Percentiles rank a stretch among this genome's conserved stretches.
These are phyloP conservation scores for Agaricus blazei DNA, from an alignment of 768 basidiomycete species.

Conservation along the genomic window DNA sequence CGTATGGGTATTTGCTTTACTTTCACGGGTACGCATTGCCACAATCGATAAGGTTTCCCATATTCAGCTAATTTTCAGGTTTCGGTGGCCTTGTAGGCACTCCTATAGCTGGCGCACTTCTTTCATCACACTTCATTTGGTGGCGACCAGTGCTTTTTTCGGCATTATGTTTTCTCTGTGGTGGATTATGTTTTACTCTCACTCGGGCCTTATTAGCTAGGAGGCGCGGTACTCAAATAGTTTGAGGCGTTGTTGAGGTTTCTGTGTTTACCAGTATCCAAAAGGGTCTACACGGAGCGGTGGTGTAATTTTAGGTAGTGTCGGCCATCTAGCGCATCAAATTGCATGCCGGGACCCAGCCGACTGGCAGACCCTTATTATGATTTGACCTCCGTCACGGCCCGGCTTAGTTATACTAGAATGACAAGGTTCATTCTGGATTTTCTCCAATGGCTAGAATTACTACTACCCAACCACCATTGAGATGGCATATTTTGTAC, in stretches of 20 bases:
- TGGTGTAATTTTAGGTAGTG: too few relatives aligned
- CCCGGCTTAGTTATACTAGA: too few relatives aligned
- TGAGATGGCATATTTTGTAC: too few relatives aligned
- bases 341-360: too few relatives aligned
- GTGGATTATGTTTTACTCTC: constrained; percentile 23
- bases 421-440: too few relatives aligned
- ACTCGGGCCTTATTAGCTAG: constrained; percentile 21
- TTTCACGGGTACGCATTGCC: constrained; percentile 31
- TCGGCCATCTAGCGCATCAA: too few relatives aligned
- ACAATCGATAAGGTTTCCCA: neutral
- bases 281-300: too few relatives aligned
- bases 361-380: too few relatives aligned
- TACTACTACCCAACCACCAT: too few relatives aligned
- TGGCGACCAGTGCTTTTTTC: constrained; percentile 54
- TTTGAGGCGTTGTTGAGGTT: neutral
- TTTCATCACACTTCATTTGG: constrained; percentile 49
- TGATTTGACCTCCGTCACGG: too few relatives aligned
- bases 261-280: too few relatives aligned
- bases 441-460: too few relatives aligned
- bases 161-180: constrained; percentile 32
- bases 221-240: constrained; percentile 20
- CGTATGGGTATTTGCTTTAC: constrained; percentile 48
- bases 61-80: neutral
- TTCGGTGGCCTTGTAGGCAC: constrained; percentile 31
- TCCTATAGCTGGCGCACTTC: constrained; percentile 53